Conservation (phyloP, 768 basidiomycete species). For the Gymnopilus junonius region DNA sequence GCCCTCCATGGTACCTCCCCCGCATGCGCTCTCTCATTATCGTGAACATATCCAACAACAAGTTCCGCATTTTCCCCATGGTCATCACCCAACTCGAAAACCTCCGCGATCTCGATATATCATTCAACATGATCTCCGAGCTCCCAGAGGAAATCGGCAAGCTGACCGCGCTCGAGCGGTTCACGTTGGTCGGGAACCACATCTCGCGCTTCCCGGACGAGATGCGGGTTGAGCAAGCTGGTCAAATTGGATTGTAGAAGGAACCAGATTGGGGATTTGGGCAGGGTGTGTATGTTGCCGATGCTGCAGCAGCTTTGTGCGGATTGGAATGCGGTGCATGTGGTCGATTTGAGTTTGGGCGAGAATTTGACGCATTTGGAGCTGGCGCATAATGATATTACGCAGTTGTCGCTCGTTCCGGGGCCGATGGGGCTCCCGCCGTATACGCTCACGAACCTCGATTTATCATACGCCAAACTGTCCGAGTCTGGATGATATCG, state of each 20-base stretch:
- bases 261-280: conserved; percentile 81
- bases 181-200: conserved; percentile 88
- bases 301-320: conserved; percentile 69
- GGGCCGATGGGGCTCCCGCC: conserved; percentile 37
- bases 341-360: conserved; percentile 79
- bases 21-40: conserved; percentile 70
- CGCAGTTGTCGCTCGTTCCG: conserved; percentile 66
- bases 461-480: conserved; percentile 88
- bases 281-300: conserved; percentile 69
- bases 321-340: conserved; percentile 83
- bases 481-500: conserved; percentile 78
- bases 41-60: conserved; percentile 96
- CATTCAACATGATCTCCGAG: conserved; percentile 87
- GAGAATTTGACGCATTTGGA: conserved; percentile 68
- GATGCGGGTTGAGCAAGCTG: conserved; percentile 61
- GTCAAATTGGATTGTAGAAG: conserved; percentile 81
- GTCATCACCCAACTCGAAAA: conserved; percentile 74
- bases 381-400: conserved; percentile 89
- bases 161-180: conserved; percentile 66
- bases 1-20: conserved; percentile 87
- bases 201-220: conserved; percentile 72
- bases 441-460: conserved; percentile 64
- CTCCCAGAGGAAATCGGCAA: conserved; percentile 82
- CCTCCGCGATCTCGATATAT: conserved; percentile 89
- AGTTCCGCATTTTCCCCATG: conserved; percentile 75